Percentiles rank a stretch among this genome's conserved stretches.
Evolutionary conservation across 164 flowering plant genomes (phyloP).

Genomic region (Pachysandra terminalis): DNA sequence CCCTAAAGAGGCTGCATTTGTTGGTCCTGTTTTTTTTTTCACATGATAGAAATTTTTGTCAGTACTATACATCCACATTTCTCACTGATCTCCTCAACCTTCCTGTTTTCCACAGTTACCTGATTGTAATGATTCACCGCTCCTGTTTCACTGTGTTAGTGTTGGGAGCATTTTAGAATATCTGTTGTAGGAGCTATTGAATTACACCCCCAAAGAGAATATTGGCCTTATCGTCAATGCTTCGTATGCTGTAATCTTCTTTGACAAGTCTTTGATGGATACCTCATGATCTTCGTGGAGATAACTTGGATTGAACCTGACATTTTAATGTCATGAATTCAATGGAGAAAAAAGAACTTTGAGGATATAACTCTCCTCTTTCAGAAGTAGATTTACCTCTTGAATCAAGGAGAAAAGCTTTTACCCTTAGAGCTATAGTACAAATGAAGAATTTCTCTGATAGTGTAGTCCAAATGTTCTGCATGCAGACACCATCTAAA

Average conservation of each 20-base stretch:
- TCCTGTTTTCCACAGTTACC: constrained; percentile 53
- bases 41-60: too few species aligned
- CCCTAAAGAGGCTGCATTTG: too few species aligned
- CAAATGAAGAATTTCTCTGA: too few species aligned
- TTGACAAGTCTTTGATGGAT: not conserved
- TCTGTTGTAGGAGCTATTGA: not conserved
- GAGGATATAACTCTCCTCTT: not conserved
- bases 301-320: not conserved
- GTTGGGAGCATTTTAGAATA: not conserved
- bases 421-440: too few species aligned
- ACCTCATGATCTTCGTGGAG: not conserved
- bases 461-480: too few species aligned
- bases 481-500: too few species aligned
- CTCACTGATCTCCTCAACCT: constrained; percentile 71
- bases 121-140: constrained; percentile 30
- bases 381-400: too few species aligned
- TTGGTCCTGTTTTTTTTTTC: too few species aligned
- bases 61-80: constrained; percentile 25
- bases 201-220: not conserved
- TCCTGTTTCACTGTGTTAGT: constrained; percentile 32
- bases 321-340: too few species aligned
- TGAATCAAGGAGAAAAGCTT: not conserved
- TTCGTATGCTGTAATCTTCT: not conserved
- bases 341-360: too few species aligned
- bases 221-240: constrained; percentile 9